phyloP scores from a whole-genome alignment of 192 early-diverging fungal genomes.

The Coemansia sp. region DNA sequence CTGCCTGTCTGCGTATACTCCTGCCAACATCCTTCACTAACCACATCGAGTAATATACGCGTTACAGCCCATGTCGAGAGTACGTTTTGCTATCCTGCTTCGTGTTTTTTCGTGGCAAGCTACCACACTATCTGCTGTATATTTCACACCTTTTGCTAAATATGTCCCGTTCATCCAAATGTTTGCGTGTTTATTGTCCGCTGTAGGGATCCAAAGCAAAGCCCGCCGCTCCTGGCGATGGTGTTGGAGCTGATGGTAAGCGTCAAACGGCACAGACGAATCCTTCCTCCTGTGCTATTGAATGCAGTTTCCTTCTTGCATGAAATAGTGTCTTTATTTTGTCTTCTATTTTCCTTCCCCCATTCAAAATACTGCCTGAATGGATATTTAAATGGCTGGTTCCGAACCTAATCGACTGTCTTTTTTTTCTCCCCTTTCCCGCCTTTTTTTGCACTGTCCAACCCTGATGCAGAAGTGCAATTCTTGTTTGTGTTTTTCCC shows the following conservation, averaged over 20 bases:
- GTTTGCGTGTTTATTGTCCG: background rate
- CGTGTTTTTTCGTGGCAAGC: too few relatives aligned
- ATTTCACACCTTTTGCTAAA: background rate
- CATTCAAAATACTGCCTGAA: background rate
- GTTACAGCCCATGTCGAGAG: conserved; percentile 18
- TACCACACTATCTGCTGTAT: too few relatives aligned
- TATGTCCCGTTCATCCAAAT: background rate
- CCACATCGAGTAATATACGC: background rate
- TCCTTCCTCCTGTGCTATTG: background rate
- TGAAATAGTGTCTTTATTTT: background rate
- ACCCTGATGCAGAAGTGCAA: background rate
- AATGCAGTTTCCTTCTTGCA: background rate
- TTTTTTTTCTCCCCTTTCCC: background rate
- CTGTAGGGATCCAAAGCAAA: conserved; percentile 25
- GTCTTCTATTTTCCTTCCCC: background rate
- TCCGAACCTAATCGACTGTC: background rate
- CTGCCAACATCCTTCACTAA: background rate
- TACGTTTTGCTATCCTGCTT: conserved; percentile 3
- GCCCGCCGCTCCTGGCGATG: conserved; percentile 7
- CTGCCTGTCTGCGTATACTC: background rate
- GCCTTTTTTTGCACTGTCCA: background rate
- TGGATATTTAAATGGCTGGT: conserved; percentile 1
- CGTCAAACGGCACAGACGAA: background rate
- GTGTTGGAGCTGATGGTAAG: conserved; percentile 23
- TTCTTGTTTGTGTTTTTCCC: conserved; percentile 1